Percentiles rank a stretch among this genome's conserved stretches.
phyloP scores from a whole-genome alignment of 2,329 filamentous ascomycete genomes.

The Fusarium incarnatum region DNA sequence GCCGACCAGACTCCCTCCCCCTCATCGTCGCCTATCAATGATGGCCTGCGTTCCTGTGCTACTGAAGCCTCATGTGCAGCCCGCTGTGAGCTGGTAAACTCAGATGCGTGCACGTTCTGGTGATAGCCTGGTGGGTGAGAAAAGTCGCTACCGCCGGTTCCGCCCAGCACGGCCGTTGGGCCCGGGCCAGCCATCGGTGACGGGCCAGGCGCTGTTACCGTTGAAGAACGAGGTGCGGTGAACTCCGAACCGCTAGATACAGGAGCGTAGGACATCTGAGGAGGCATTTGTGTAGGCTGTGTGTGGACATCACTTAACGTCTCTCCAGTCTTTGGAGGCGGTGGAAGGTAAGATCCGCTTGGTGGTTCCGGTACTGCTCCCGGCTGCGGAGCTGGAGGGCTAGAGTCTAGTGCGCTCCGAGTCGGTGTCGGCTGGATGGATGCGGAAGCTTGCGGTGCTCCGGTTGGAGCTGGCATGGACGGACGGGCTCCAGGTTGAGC shows the following conservation, averaged over 20 bases:
- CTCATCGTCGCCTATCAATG: conserved; percentile 45
- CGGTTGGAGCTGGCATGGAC: conserved; percentile 58
- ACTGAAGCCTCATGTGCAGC: conserved; percentile 54
- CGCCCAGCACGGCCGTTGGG: conserved; percentile 45
- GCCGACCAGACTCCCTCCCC: conserved; percentile 65
- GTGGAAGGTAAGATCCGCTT: conserved; percentile 54
- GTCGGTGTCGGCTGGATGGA: conserved; percentile 59
- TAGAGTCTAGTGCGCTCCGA: conserved; percentile 47
- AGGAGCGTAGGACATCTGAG: conserved; percentile 64
- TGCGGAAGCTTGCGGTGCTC: conserved; percentile 50
- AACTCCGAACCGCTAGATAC: conserved; percentile 55
- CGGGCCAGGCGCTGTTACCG: conserved; percentile 50
- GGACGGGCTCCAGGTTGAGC: conserved; percentile 47
- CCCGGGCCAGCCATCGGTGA: conserved; percentile 44
- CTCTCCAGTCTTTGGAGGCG: conserved; percentile 65
- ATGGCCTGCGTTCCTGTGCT: conserved; percentile 40
- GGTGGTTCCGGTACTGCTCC: conserved; percentile 64
- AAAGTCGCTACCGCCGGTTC: conserved; percentile 47
- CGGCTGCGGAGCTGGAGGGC: conserved; percentile 68
- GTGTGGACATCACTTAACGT: conserved; percentile 52
- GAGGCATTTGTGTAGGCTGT: conserved; percentile 55
- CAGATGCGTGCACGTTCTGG: conserved; percentile 66
- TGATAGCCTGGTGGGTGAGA: conserved; percentile 67
- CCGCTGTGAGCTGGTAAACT: conserved; percentile 61
- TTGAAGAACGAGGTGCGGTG: conserved; percentile 60